These are phyloP conservation scores for Sedum album DNA, from an alignment of 164 flowering plant genomes.

Conservation along the genomic window DNA sequence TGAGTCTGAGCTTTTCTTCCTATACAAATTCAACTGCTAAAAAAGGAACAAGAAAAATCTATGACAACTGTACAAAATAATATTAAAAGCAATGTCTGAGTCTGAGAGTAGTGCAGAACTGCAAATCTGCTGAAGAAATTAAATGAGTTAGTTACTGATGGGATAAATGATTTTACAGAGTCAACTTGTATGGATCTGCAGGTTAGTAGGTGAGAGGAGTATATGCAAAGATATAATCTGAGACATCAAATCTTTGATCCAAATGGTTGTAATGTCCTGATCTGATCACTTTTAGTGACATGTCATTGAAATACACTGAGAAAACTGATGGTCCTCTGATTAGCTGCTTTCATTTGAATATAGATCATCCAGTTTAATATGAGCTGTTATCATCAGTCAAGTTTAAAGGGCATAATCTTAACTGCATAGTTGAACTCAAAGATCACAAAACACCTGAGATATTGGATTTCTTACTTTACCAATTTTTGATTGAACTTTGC, in stretches of 20 bases:
- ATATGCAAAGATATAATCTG: background rate
- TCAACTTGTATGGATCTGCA: background rate
- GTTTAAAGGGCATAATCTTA: background rate
- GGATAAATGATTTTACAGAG: constrained; percentile 11
- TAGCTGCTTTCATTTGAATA: background rate
- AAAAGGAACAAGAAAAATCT: constrained; percentile 17
- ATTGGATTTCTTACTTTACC: too few species aligned
- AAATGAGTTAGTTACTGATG: constrained; percentile 23
- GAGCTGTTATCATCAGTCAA: background rate
- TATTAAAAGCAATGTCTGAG: constrained; percentile 15
- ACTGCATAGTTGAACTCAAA: background rate
- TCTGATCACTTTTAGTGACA: too few species aligned
- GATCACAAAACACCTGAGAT: background rate
- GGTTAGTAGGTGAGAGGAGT: constrained; percentile 1
- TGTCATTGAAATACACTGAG: background rate
- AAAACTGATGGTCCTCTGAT: background rate
- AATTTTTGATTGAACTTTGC: too few species aligned
- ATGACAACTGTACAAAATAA: background rate
- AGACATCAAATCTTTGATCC: background rate
- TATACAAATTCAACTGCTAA: constrained; percentile 15
- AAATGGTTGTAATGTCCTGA: background rate
- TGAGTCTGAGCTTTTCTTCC: constrained; percentile 1
- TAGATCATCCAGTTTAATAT: background rate
- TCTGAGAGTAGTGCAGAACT: constrained; percentile 9
- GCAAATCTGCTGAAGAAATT: constrained; percentile 13